Percentiles rank a stretch among this genome's conserved stretches.
phyloP scores from a whole-genome alignment of 2,329 filamentous ascomycete genomes.

The Colletotrichum gloeosporioides region DNA sequence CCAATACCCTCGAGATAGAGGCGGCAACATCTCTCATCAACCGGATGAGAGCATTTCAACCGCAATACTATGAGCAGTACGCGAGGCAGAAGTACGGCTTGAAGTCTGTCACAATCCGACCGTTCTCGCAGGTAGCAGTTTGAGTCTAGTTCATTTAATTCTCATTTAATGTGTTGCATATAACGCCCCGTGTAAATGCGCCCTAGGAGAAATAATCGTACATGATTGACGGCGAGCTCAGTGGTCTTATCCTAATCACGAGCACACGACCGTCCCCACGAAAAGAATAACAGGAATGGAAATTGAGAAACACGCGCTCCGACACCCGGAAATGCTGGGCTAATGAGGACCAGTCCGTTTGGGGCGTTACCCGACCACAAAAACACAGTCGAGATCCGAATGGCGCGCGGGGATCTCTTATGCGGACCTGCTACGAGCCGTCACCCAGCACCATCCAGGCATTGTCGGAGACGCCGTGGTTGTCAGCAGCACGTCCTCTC shows the following conservation, averaged over 20 bases:
- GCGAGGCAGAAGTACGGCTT: neutral
- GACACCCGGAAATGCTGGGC: neutral
- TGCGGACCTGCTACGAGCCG: constrained; percentile 52
- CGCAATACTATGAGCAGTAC: neutral
- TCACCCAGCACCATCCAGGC: constrained; percentile 50
- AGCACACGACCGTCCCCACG: constrained; percentile 1
- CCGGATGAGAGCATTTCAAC: neutral
- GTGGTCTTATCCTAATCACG: neutral
- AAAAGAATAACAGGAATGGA: neutral
- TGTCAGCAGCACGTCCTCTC: constrained; percentile 28
- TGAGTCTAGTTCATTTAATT: neutral
- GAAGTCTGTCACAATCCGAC: neutral
- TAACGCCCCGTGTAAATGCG: neutral
- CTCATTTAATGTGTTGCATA: neutral
- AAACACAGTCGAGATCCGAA: constrained; percentile 29
- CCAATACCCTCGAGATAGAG: neutral
- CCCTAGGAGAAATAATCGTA: fast-evolving
- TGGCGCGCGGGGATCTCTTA: constrained; percentile 31
- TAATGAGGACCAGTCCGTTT: constrained; percentile 43
- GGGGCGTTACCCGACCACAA: constrained; percentile 30
- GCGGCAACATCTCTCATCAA: neutral
- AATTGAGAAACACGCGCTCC: neutral
- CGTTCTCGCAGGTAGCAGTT: neutral
- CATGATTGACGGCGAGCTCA: constrained; percentile 6
- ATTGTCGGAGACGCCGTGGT: constrained; percentile 29